Base-by-base conservation (phyloP, 2,329 filamentous ascomycete genomes). In the Hysterium pulicare region DNA sequence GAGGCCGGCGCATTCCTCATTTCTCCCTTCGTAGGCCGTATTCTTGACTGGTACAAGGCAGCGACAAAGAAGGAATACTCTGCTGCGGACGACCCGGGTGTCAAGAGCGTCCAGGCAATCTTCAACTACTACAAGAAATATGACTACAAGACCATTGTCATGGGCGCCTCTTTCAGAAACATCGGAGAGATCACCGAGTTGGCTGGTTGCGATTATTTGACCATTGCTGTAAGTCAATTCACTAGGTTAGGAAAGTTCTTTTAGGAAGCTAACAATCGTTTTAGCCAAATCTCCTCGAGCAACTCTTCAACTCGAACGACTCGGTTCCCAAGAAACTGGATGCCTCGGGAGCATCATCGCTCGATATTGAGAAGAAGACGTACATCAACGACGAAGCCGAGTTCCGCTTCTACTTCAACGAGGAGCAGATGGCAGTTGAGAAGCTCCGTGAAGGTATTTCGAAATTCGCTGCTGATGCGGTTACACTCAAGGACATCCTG, bases 71-170 rank as follows among this genome's bases (percentile, higher is more conserved):
- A 94, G 82, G 87, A 93, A 57, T 98, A 90, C 83, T 65, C 78
- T 69, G 81, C 89, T 71, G 76, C 87, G 72, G 87, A 95, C 71
- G 93, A 98, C 78, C 93, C 93, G 44, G 93, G 93, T 78, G 93
- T 98, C 72, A 81, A 88, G 77, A 91, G 86, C 55, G 93, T 98
- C 67, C 81, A 91, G 80, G 68, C 64, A 72, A 98, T 98, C 78
- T 98, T 86, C 84, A 93, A 98, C 83, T 98, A 98, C 87, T 98
- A 98, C 86, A 98, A 98, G 88, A 97, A 97, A 82, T 88, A 77
- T 72, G 89, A 87, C 71, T 96, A 98, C 85, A 95, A 95, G 64
- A 98, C 93, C 71, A 96, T 97, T 62, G 93, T 98, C 74, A 98
- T 98, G 93, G 93, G 93, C 67, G 93, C 93, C 58, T 96, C 90